phyloP scores from a whole-genome alignment of 306 rosid species.

The Geum urbanum region DNA sequence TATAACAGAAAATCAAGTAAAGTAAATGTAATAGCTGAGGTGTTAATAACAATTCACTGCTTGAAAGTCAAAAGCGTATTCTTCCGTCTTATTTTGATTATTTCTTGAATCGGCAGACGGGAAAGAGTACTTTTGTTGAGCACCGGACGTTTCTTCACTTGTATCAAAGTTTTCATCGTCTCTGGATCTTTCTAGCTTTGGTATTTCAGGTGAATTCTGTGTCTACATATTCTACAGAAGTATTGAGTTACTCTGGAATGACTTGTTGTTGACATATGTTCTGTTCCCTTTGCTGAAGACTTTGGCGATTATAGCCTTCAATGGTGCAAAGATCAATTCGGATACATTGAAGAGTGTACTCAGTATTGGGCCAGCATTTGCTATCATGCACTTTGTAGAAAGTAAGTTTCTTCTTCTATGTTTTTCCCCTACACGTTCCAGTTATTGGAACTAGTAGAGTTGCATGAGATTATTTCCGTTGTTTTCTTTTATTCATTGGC shows the following conservation, averaged over 20 bases:
- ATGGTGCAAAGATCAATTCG: constrained; percentile 44
- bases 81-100: not conserved
- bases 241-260: constrained; percentile 17
- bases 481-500: constrained; percentile 11
- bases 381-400: constrained; percentile 78
- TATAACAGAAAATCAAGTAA: no score
- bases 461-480: not conserved
- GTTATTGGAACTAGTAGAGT: constrained; percentile 5
- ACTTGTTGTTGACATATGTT: constrained; percentile 13
- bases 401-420: constrained; percentile 37
- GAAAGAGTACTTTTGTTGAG: constrained; percentile 94
- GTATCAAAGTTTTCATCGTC: constrained; percentile 95
- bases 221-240: constrained; percentile 9
- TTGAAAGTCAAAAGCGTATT: not conserved
- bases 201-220: constrained; percentile 75
- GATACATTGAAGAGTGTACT: constrained; percentile 66
- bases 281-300: constrained; percentile 47
- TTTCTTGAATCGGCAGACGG: constrained; percentile 60
- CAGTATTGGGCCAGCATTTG: constrained; percentile 88
- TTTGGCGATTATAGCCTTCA: constrained; percentile 81
- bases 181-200: constrained; percentile 90
- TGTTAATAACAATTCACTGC: not conserved
- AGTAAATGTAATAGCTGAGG: not conserved
- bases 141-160: constrained; percentile 87
- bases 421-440: constrained; percentile 13